Evolutionary conservation across 1,284 basidiomycete species (phyloP).

Genomic region (Austropuccinia psidii): DNA sequence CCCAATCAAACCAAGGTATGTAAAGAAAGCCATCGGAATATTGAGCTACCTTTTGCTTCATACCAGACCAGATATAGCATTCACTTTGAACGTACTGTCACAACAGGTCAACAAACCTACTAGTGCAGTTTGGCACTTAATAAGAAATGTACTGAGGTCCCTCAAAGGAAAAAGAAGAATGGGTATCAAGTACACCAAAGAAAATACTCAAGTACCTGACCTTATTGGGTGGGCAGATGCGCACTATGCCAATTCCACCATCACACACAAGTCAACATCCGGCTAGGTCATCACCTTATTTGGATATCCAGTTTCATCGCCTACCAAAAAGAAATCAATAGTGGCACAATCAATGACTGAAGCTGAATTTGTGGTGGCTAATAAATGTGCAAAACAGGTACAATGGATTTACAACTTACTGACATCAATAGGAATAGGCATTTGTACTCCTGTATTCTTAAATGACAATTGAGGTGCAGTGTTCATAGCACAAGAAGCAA

Average conservation of each 20-base stretch:
- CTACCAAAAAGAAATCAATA: not conserved
- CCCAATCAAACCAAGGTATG: too few relatives aligned
- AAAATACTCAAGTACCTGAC: not conserved
- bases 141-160: not conserved
- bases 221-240: constrained; percentile 9
- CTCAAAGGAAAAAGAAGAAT: not conserved
- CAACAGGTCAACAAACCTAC: not conserved
- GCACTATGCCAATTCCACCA: not conserved
- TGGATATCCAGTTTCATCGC: not conserved
- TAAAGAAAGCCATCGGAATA: constrained; percentile 1
- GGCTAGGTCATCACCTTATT: not conserved
- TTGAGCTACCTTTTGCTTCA: not conserved
- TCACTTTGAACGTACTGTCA: not conserved
- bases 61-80: constrained; percentile 1
- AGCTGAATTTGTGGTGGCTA: not conserved
- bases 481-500: not conserved
- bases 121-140: not conserved
- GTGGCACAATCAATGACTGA: constrained; percentile 12
- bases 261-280: not conserved
- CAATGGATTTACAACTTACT: not conserved
- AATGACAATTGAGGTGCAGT: constrained; percentile 3
- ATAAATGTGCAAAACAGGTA: constrained; percentile 3
- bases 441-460: not conserved
- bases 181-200: not conserved
- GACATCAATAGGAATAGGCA: not conserved